Conservation (phyloP, 495 filamentous ascomycete species). For the Lasiosphaeriaceae sp. region DNA sequence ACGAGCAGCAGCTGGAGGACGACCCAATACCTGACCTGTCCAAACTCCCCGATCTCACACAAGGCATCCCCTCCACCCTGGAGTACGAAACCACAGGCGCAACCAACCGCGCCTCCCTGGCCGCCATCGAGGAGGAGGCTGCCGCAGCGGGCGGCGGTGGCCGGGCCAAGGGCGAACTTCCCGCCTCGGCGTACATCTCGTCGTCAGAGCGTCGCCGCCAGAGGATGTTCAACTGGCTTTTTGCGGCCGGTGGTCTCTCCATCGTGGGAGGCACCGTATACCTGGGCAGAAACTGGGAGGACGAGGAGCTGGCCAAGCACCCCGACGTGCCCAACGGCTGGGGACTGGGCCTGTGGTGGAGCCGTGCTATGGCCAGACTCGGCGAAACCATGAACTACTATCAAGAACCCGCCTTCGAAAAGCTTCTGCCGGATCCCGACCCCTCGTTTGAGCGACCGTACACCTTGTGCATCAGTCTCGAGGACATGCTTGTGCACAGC, state of each 20-base stretch:
- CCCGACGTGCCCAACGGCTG: constrained; percentile 66
- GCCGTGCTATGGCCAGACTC: constrained; percentile 69
- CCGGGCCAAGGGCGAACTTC: constrained; percentile 55
- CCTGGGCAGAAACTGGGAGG: constrained; percentile 78
- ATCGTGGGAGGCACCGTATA: constrained; percentile 45
- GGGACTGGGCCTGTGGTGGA: constrained; percentile 62
- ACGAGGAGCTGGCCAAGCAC: constrained; percentile 66
- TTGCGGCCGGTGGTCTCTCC: constrained; percentile 42
- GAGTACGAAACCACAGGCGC: constrained; percentile 62
- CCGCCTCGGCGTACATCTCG: constrained; percentile 83
- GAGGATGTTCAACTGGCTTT: constrained; percentile 58
- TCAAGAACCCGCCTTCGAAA: constrained; percentile 91
- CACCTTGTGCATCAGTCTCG: constrained; percentile 85
- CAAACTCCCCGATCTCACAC: constrained; percentile 80
- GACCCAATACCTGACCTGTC: constrained; percentile 40
- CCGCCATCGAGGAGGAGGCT: constrained; percentile 56
- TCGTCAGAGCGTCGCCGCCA: constrained; percentile 79
- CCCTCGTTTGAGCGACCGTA: constrained; percentile 80
- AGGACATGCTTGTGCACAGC: constrained; percentile 90
- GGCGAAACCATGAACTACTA: constrained; percentile 80
- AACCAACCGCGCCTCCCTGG: constrained; percentile 44
- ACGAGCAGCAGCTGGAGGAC: constrained; percentile 2
- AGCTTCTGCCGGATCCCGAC: constrained; percentile 86
- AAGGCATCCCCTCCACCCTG: constrained; percentile 87
- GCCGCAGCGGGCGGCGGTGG: constrained; percentile 45